Evolutionary conservation across 2,329 filamentous ascomycete species (phyloP).

Genomic region (Colletotrichum liriopes): DNA sequence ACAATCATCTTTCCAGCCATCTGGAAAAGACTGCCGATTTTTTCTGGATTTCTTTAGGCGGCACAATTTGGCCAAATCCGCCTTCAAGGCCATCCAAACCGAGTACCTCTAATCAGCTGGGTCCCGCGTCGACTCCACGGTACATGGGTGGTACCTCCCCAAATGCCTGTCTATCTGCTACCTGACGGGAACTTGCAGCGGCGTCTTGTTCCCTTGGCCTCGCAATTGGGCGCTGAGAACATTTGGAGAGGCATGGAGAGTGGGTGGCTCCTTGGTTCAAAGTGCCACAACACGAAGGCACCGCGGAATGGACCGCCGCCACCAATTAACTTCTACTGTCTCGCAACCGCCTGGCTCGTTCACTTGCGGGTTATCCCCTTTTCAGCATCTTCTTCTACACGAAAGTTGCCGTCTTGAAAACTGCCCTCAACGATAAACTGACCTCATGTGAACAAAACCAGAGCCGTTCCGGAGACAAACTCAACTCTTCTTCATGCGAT

Average conservation of each 20-base stretch:
- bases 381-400: not conserved
- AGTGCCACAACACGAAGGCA: conserved; percentile 14
- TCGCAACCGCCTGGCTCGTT: conserved; percentile 39
- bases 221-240: conserved; percentile 17
- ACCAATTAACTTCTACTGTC: conserved; percentile 38
- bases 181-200: conserved; percentile 38
- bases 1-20: not conserved
- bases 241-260: not conserved
- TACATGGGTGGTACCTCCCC: conserved; percentile 21
- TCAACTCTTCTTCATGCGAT: not conserved
- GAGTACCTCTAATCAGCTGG: conserved; percentile 19
- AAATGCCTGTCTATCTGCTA: conserved; percentile 36
- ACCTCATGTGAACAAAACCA: conserved; percentile 10
- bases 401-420: not conserved
- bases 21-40: too few species aligned
- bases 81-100: not conserved
- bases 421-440: not conserved
- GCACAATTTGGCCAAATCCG: too few species aligned
- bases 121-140: conserved; percentile 11
- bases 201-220: conserved; percentile 22
- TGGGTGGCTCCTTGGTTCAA: conserved; percentile 15
- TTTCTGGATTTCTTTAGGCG: not conserved
- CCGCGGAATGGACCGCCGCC: conserved; percentile 26
- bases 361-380: conserved; percentile 3
- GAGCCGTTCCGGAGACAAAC: too few species aligned